Base-by-base conservation (phyloP, 257 asterid genomes). In the Sherardia arvensis region DNA sequence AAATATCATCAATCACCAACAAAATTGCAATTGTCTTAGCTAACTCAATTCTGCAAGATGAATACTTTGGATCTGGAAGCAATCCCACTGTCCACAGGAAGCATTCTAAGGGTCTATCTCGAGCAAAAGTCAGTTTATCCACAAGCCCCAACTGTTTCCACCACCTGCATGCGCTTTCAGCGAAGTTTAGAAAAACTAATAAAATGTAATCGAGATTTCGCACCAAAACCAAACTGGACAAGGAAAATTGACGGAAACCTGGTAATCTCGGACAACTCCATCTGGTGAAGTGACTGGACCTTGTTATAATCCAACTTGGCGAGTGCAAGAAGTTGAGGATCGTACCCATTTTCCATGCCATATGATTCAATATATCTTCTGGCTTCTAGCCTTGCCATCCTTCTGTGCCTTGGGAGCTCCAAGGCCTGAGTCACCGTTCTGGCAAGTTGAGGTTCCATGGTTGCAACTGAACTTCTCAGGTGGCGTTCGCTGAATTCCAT, bases 61-160 rank as follows among this genome's bases (percentile, higher is more conserved):
- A 77, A 67, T 82, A 80, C 20, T 80, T 84, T 1, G 95, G 95
- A 0, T 86, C 83, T 1, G 91, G 88, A 23, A 84, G 85, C 1
- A 82, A 71, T 7, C 91, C 91, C 1, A 84, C 91, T 0, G 79
- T 75, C 95, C 95, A 86, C 62, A 86, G 72, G 27, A 81, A 86
- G 73, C 95, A 86, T 62, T 86, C 95, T 32, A 82, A 60, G 0
- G 88, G 85, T 36, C 95, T 66, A 56, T 84, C 91, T 45, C 95
- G 65, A 0, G 85, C 95, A 64, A 86, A 86, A 0, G 78, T 73
- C 45, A 81, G 70, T 67, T 84, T 84, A 26, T 84, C 87, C 15
- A 79, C 84, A 15, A 86, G 80, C 0, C 91, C 95, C 4, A 84
- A 75, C 18, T 84, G 74, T 63, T 76, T 80, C 95, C 95, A 86